Conservation (phyloP, 139 green algal species). For the Dunaliella sp. region DNA sequence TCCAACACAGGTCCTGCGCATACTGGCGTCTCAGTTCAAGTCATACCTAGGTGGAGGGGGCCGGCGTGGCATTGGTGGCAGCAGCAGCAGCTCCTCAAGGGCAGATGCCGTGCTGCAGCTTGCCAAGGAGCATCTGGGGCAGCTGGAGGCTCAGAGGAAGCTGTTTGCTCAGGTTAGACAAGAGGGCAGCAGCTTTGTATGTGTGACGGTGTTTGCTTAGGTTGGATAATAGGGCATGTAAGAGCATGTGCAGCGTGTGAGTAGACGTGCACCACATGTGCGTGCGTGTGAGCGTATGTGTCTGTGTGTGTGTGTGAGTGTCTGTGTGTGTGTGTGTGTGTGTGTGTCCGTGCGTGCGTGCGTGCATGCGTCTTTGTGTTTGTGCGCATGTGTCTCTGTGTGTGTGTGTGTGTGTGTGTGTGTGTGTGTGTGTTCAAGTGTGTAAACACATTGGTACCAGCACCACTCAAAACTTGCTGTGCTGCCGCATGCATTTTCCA, state of each 20-base stretch:
- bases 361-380: not conserved
- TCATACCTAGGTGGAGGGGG: not conserved
- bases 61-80: not conserved
- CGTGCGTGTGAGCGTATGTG: not conserved
- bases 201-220: not conserved
- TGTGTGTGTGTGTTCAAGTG: too few relatives aligned
- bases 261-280: too few relatives aligned
- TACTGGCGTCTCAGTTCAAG: not conserved
- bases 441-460: too few relatives aligned
- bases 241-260: too few relatives aligned
- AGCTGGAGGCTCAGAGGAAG: constrained; percentile 60
- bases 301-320: not conserved
- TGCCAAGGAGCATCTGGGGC: constrained; percentile 52
- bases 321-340: not conserved
- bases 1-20: constrained; percentile 2
- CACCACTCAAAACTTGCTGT: too few relatives aligned
- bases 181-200: too few relatives aligned
- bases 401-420: too few relatives aligned
- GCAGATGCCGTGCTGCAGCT: constrained; percentile 25
- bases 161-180: constrained; percentile 65
- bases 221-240: too few relatives aligned
- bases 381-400: too few relatives aligned
- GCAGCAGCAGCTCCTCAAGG: not conserved
- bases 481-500: too few relatives aligned
- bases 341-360: not conserved